Evolutionary conservation across 1,284 basidiomycete species (phyloP).

Genomic region (Pseudozyma flocculosa): DNA sequence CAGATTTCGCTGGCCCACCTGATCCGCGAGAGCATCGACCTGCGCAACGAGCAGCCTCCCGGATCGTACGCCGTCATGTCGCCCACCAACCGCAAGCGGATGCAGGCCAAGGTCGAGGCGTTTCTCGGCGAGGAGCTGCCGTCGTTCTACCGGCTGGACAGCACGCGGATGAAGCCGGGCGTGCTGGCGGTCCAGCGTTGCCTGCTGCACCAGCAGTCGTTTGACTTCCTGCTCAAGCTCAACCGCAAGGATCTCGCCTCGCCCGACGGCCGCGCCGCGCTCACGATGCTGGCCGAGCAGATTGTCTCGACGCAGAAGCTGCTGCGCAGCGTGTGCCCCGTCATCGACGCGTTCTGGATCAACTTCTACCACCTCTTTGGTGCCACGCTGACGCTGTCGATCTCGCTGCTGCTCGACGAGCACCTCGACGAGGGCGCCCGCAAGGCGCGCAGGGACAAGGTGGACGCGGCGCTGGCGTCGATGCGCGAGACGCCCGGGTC

Average conservation of each 20-base stretch:
- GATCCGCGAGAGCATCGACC: constrained; percentile 34
- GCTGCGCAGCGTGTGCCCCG: constrained; percentile 32
- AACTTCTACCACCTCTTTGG: constrained; percentile 37
- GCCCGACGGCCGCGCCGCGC: constrained; percentile 22
- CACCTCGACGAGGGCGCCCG: constrained; percentile 7
- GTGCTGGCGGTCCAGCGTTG: constrained; percentile 37
- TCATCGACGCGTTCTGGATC: constrained; percentile 44
- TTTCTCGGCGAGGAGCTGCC: constrained; percentile 31
- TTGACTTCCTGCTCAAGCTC: constrained; percentile 38
- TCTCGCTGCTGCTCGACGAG: constrained; percentile 34
- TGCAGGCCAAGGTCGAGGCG: constrained; percentile 23
- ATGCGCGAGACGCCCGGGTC: constrained; percentile 32
- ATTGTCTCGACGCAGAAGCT: constrained; percentile 38
- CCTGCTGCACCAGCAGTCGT: constrained; percentile 41
- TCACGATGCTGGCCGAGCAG: constrained; percentile 33
- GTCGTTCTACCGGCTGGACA: constrained; percentile 29
- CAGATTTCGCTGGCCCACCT: constrained; percentile 38
- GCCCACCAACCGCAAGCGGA: constrained; percentile 23
- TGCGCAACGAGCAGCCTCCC: constrained; percentile 35
- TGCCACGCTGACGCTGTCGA: constrained; percentile 35
- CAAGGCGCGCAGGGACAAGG: constrained; percentile 10
- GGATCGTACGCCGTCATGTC: constrained; percentile 24
- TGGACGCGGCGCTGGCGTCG: constrained; percentile 12
- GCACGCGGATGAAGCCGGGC: constrained; percentile 22
- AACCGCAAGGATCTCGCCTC: constrained; percentile 23